Evolutionary conservation across 768 basidiomycete genomes (phyloP).

Genomic region (Zangia roseola): DNA sequence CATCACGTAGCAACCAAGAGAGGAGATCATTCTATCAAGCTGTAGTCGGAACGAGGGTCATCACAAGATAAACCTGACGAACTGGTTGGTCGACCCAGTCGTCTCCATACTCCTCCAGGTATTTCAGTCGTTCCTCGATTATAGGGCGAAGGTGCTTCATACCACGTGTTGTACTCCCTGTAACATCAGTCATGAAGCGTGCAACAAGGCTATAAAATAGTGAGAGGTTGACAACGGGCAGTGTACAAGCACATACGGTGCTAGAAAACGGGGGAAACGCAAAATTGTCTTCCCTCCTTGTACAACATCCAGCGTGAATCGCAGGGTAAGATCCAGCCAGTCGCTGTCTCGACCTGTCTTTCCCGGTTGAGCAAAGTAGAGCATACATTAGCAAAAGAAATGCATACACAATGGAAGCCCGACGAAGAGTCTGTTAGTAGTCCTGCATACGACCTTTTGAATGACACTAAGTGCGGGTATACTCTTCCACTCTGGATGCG

Average conservation of each 20-base stretch:
- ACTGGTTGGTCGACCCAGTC: conserved; percentile 35
- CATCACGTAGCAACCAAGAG: conserved; percentile 33
- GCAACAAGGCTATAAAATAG: conserved; percentile 17
- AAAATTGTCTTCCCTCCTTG: conserved; percentile 21
- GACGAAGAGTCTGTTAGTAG: conserved; percentile 49
- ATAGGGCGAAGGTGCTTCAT: conserved; percentile 24
- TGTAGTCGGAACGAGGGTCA: neutral
- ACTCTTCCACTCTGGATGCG: conserved; percentile 37
- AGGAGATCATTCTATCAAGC: conserved; percentile 32
- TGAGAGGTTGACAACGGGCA: neutral
- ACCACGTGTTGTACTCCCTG: conserved; percentile 4
- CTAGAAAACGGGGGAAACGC: conserved; percentile 33
- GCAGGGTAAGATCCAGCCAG: conserved; percentile 31
- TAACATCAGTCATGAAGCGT: conserved; percentile 12
- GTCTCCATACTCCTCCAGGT: conserved; percentile 24
- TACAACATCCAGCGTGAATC: conserved; percentile 31
- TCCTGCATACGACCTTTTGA: conserved; percentile 38
- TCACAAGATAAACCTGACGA: neutral
- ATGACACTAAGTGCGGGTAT: conserved; percentile 29
- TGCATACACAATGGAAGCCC: conserved; percentile 44
- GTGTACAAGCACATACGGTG: conserved; percentile 26
- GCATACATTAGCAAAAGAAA: neutral
- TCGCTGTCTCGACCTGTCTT: conserved; percentile 31
- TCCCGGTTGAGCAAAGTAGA: neutral
- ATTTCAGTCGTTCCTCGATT: conserved; percentile 27